Base-by-base conservation (phyloP, 139 green algal species). In the Chlorella sp. region DNA sequence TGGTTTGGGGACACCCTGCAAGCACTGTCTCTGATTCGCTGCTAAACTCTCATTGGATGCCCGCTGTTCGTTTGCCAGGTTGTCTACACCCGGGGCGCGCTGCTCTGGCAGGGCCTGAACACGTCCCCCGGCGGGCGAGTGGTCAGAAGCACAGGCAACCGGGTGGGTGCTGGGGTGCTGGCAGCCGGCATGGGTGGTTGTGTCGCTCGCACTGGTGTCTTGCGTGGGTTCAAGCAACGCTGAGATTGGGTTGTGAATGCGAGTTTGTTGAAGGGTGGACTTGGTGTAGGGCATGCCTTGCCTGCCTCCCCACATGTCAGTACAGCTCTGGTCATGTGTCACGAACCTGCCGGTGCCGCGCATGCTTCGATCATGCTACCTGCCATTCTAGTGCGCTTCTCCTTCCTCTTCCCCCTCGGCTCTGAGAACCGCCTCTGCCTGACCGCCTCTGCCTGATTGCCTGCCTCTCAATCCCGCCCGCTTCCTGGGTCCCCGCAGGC, bases 81-180 rank as follows among this genome's bases (percentile, higher is more conserved):
- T 2, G 84, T 88, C 15, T 88, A 48, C 68, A 88, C 84, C 21
- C 64, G 84, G 0, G 84, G 84, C 5, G 66, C 84, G 39, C 66
- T 88, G 39, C 84, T 88, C 39, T 88, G 84, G 84, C 39, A 76
- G 28, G 26, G 64, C 5, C 28, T 80, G 61, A 61, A n/a, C 18
- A 4, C 34, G 26, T 9, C 57, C 9, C 18, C 57, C 39, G 24
- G 84, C 39, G 73, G 84, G 39, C 71, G 84, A 16, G 18, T 88
- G 15, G 30, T 39, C 32, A 3, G 18, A 2, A 40, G 37, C 1
- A 24, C 42, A 34, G 84, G 73, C 36, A 88, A 88, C 39, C 68
- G 81, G 84, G 83, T 78, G 71, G 64, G 64, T 26, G 64, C 64
- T 57, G 64, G 11, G 2, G 15, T 11, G 24, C 21, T 2, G 64